phyloP scores from a whole-genome alignment of 148 eudicot species.

The Suaeda aralocaspica region DNA sequence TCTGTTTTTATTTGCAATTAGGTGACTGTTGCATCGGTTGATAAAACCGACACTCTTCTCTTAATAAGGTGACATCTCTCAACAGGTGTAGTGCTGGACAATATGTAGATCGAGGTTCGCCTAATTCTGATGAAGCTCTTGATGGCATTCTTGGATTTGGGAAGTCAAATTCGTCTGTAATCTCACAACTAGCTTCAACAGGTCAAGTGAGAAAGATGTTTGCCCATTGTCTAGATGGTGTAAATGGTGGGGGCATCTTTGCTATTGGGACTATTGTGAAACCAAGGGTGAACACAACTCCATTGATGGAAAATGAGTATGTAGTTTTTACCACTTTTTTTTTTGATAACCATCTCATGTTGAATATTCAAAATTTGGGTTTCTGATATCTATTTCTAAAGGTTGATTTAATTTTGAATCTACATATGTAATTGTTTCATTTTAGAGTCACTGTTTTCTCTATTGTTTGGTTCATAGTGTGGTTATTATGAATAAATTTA shows the following conservation, averaged over 20 bases:
- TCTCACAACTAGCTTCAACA: slow-evolving; percentile 78
- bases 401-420: neutral
- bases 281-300: slow-evolving; percentile 85
- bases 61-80: neutral
- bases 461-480: too few relatives aligned
- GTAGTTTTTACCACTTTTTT: slow-evolving; percentile 27
- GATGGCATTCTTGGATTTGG: slow-evolving; percentile 94
- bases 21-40: neutral
- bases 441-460: neutral
- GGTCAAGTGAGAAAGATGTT: slow-evolving; percentile 85
- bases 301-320: slow-evolving; percentile 67
- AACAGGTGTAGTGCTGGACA: slow-evolving; percentile 78
- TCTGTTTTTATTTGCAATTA: neutral
- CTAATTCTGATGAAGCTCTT: slow-evolving; percentile 68
- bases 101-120: slow-evolving; percentile 56
- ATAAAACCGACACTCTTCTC: neutral
- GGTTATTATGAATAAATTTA: too few relatives aligned
- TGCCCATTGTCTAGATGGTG: slow-evolving; percentile 95
- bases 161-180: slow-evolving; percentile 76
- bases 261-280: slow-evolving; percentile 90
- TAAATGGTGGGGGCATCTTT: slow-evolving; percentile 91
- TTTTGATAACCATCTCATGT: neutral
- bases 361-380: neutral
- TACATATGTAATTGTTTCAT: neutral
- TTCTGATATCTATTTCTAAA: neutral